Evolutionary conservation across 2,329 filamentous ascomycete species (phyloP).

Genomic region (Trichoderma sp.): DNA sequence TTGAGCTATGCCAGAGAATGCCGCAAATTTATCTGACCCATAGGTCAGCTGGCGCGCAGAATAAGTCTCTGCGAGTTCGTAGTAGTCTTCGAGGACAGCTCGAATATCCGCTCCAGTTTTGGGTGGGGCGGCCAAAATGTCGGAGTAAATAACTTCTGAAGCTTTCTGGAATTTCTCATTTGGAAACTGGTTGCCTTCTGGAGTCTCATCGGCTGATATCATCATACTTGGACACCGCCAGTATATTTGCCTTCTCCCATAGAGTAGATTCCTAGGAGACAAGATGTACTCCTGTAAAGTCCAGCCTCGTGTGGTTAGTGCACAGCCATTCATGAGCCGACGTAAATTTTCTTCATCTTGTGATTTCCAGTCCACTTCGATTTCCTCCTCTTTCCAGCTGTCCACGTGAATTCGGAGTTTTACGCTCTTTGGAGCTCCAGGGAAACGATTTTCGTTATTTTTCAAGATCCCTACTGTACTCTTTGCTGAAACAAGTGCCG

Average conservation of each 20-base stretch:
- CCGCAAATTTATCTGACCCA: conserved; percentile 5
- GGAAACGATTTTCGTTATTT: not conserved
- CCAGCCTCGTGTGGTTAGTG: not conserved
- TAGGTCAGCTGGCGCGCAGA: not conserved
- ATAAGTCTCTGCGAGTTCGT: not conserved
- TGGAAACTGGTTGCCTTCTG: not conserved
- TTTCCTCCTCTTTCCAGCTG: not conserved
- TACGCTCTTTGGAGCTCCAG: not conserved
- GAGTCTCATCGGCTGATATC: conserved; percentile 1
- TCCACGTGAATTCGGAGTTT: not conserved
- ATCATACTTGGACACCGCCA: not conserved
- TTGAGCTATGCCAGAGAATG: conserved; percentile 4
- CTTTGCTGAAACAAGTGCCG: conserved; percentile 11
- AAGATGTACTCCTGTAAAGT: conserved; percentile 8
- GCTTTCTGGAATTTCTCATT: not conserved
- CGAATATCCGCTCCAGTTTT: not conserved
- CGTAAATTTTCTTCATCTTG: not conserved
- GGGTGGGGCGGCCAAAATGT: not conserved
- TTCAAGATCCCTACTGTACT: conserved; percentile 10
- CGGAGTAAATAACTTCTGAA: not conserved
- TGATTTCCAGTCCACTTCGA: not conserved
- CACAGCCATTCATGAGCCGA: not conserved
- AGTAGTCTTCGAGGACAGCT: not conserved
- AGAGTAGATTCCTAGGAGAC: conserved; percentile 15
- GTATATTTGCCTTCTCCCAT: conserved; percentile 9